These are phyloP conservation scores for Penicillium sp. DNA, from an alignment of 2,329 filamentous ascomycete species.

Conservation along the genomic window DNA sequence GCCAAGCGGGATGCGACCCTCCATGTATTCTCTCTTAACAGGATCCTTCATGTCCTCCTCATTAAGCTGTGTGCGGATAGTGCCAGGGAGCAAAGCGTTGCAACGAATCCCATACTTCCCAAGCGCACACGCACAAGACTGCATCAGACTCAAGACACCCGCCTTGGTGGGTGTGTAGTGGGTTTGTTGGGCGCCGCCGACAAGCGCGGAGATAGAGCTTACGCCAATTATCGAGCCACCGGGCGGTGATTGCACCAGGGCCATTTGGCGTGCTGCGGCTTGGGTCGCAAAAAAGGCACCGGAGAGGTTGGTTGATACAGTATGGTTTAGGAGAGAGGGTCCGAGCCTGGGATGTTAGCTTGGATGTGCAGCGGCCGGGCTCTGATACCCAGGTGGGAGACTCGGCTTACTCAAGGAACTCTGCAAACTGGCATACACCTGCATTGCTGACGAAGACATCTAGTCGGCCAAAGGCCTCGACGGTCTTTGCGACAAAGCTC, in stretches of 20 bases:
- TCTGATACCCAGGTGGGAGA: no score
- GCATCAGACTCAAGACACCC: constrained; percentile 77
- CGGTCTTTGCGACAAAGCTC: constrained; percentile 66
- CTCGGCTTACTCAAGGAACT: constrained; percentile 69
- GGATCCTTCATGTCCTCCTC: constrained; percentile 77
- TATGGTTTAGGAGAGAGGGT: constrained; percentile 69
- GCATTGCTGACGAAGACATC: constrained; percentile 88
- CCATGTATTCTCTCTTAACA: constrained; percentile 74
- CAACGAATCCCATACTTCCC: constrained; percentile 76
- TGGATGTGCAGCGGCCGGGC: not conserved
- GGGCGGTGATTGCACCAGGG: constrained; percentile 65
- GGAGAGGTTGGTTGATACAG: constrained; percentile 77
- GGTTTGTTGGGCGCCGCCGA: constrained; percentile 73
- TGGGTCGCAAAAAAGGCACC: constrained; percentile 89
- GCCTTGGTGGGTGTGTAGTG: constrained; percentile 92
- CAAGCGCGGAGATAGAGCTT: constrained; percentile 43
- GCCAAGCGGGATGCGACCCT: constrained; percentile 76
- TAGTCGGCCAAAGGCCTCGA: constrained; percentile 57
- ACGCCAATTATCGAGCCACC: constrained; percentile 73
- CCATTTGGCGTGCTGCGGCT: constrained; percentile 83
- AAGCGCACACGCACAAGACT: constrained; percentile 77
- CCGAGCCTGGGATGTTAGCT: constrained; percentile 52
- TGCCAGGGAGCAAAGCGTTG: constrained; percentile 81
- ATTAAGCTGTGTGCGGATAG: constrained; percentile 81
- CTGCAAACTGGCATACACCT: constrained; percentile 83